A percentile compares a stretch with the other conserved stretches of the same genome.
Conservation (phyloP, 164 flowering plant species). For the Nelumbo lutea region DNA sequence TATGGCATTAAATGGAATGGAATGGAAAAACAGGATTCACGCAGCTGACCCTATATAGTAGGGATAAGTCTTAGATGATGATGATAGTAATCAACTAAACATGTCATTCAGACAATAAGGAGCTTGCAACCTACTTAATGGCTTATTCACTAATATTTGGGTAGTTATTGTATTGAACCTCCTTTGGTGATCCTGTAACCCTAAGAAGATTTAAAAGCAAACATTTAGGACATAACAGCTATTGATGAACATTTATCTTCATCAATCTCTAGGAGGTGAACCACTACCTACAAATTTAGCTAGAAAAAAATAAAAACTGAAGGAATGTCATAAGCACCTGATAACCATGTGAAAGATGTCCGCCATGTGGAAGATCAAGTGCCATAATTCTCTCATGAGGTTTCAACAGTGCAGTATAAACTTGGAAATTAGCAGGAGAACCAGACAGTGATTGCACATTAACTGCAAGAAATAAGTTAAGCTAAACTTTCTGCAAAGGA, state of each 20-base stretch:
- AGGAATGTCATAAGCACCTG: constrained; percentile 23
- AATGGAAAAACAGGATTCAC: no score
- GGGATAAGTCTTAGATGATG: no score
- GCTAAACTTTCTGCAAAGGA: neutral
- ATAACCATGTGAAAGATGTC: constrained; percentile 80
- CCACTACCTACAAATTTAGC: neutral
- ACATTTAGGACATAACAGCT: neutral
- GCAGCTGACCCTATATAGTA: no score
- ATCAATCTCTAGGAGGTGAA: neutral
- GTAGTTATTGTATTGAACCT: no score
- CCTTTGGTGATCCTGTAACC: no score
- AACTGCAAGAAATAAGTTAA: constrained; percentile 42
- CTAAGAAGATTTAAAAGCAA: neutral
- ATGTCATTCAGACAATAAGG: no score
- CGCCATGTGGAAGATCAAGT: constrained; percentile 96
- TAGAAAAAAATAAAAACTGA: neutral
- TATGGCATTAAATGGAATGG: no score
- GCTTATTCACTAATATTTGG: no score
- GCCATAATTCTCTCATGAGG: constrained; percentile 99
- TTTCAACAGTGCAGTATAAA: constrained; percentile 87
- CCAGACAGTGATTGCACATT: constrained; percentile 98
- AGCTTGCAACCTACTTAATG: no score
- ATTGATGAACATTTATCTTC: neutral
- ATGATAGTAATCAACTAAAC: no score
- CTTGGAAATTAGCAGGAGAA: constrained; percentile 95